phyloP scores from a whole-genome alignment of 768 basidiomycete genomes.

The Clitopilus hobsonii region DNA sequence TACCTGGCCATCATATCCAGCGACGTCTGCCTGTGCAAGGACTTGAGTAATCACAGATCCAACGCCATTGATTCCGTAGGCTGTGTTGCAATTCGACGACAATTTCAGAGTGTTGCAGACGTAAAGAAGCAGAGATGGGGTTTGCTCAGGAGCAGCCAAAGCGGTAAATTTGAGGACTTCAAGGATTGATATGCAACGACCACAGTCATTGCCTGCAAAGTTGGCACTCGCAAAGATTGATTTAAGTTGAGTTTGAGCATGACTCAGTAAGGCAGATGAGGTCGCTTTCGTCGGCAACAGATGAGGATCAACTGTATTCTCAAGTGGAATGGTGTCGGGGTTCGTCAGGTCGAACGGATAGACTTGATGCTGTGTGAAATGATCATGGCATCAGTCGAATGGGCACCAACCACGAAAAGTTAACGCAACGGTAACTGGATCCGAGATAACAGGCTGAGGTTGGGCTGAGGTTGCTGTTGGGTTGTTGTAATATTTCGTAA shows the following conservation, averaged over 20 bases:
- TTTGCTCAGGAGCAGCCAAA: slow-evolving; percentile 56
- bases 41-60: slow-evolving; percentile 71
- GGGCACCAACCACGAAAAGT: background rate
- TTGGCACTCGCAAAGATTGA: slow-evolving; percentile 50
- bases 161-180: slow-evolving; percentile 65
- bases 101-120: slow-evolving; percentile 61
- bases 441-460: slow-evolving; percentile 73
- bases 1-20: slow-evolving; percentile 72
- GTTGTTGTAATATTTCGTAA: slow-evolving; percentile 62
- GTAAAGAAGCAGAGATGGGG: slow-evolving; percentile 49
- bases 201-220: slow-evolving; percentile 52
- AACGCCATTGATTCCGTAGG: slow-evolving; percentile 40
- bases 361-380: slow-evolving; percentile 42
- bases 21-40: slow-evolving; percentile 63
- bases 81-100: slow-evolving; percentile 42
- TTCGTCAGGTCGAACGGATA: slow-evolving; percentile 63
- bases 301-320: slow-evolving; percentile 59
- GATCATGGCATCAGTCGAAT: slow-evolving; percentile 2
- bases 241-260: slow-evolving; percentile 52
- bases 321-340: slow-evolving; percentile 53
- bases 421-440: slow-evolving; percentile 54
- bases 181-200: slow-evolving; percentile 54
- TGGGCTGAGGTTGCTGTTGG: slow-evolving; percentile 71
- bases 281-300: slow-evolving; percentile 57
- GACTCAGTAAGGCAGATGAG: slow-evolving; percentile 37